Evolutionary conservation across 805 yeast genomes (phyloP).

Genomic region (Brettanomyces bruxellensis): DNA sequence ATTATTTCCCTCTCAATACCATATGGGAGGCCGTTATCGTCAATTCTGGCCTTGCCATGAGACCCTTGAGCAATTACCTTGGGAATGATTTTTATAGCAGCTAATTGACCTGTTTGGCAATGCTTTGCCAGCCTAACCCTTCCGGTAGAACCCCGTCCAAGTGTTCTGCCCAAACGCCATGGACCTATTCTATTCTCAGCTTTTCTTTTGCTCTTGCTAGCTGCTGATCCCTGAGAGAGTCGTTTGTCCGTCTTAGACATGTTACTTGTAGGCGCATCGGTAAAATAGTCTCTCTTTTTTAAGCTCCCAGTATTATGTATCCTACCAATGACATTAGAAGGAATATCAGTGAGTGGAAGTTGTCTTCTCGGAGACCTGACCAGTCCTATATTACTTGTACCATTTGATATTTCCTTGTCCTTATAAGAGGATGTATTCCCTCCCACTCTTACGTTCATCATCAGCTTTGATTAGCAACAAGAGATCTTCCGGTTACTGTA

Average conservation of each 20-base stretch:
- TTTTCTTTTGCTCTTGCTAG: conserved; percentile 23
- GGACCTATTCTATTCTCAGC: conserved; percentile 55
- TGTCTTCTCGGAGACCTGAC: too few relatives aligned
- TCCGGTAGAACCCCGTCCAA: conserved; percentile 81
- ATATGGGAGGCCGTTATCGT: conserved; percentile 61
- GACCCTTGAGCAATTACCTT: conserved; percentile 12
- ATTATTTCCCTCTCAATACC: conserved; percentile 97
- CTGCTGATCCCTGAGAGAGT: conserved; percentile 32
- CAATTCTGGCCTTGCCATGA: conserved; percentile 15
- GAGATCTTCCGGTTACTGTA: too few relatives aligned
- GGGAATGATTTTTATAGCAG: conserved; percentile 79
- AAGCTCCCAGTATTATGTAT: too few relatives aligned
- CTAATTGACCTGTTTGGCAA: conserved; percentile 58
- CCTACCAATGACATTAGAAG: too few relatives aligned
- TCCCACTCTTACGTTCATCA: too few relatives aligned
- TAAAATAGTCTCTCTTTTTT: too few relatives aligned
- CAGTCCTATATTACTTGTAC: too few relatives aligned
- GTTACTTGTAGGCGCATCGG: too few relatives aligned
- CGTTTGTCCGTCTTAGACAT: conserved; percentile 13
- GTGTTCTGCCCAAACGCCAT: conserved; percentile 70
- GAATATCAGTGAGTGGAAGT: too few relatives aligned
- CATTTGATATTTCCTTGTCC: too few relatives aligned
- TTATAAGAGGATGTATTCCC: too few relatives aligned
- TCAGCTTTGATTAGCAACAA: too few relatives aligned
- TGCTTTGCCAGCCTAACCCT: conserved; percentile 71